phyloP scores from a whole-genome alignment of 306 rosid species.

The Sphenostylis stenocarpa region DNA sequence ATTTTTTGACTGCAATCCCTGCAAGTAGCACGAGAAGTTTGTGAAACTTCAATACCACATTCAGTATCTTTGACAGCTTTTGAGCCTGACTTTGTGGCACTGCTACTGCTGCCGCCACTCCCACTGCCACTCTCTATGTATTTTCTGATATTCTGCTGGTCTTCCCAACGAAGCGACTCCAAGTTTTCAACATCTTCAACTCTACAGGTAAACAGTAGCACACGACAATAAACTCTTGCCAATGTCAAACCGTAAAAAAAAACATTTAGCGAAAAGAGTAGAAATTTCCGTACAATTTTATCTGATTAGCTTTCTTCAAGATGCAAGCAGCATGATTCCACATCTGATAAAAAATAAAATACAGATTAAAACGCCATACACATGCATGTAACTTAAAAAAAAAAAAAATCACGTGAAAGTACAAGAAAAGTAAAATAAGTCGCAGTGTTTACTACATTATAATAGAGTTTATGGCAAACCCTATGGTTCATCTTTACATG shows the following conservation, averaged over 20 bases:
- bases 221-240: slow-evolving; percentile 6
- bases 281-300: slow-evolving; percentile 65
- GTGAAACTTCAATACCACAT: slow-evolving; percentile 68
- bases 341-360: slow-evolving; percentile 57
- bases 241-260: slow-evolving; percentile 19
- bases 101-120: neutral
- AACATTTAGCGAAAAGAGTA: slow-evolving; percentile 13
- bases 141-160: slow-evolving; percentile 80
- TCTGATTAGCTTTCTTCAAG: slow-evolving; percentile 82
- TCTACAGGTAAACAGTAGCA: slow-evolving; percentile 40
- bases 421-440: neutral
- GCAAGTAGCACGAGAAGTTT: slow-evolving; percentile 85
- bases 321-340: slow-evolving; percentile 89
- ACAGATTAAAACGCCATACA: slow-evolving; percentile 17
- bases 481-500: neutral
- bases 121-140: slow-evolving; percentile 56
- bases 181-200: slow-evolving; percentile 87
- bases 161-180: slow-evolving; percentile 90
- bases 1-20: slow-evolving; percentile 70
- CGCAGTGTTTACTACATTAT: neutral
- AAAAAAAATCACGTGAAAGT: neutral
- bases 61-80: slow-evolving; percentile 34
- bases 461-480: slow-evolving; percentile 2
- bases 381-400: neutral
- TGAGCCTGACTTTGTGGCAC: slow-evolving; percentile 6